Base-by-base conservation (phyloP, 768 basidiomycete species). In the Boletus eberwhitei region DNA sequence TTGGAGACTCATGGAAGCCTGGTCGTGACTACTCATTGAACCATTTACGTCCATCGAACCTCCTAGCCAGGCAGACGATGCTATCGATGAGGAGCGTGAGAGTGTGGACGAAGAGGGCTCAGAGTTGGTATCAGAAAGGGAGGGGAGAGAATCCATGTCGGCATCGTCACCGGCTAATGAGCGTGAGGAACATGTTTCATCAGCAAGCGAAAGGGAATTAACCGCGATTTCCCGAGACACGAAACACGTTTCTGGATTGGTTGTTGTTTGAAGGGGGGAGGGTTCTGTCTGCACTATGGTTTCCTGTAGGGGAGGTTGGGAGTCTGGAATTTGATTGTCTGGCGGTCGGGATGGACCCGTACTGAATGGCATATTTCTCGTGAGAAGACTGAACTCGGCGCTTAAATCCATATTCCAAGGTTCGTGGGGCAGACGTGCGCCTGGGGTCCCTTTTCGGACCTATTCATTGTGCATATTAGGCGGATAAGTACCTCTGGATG, bases 61-160 rank as follows among this genome's bases (percentile, higher is more conserved):
- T 13, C 60, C 62, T 17, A 52, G 60, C 34, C 58, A 69, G 36
- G 66, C 53, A 13, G 74, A 78, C 0, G 74, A 74, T 21, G 68
- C 73, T 45, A 64, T 58, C 6, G 80, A 80, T 6, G 75, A 63
- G 12, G 79, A 75, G 32, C 75, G 74, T 58, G 80, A 78, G 56
- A 76, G 69, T 5, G 75, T 67, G 61, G 67, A 65, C 11, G 65
- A 72, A 55, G 64, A 71, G 56, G 63, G 68, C 49, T 66, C 72
- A 37, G 66, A 70, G 51, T 64, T 53, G 38, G 68, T 65, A 41
- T 58, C 66, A 39, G 74, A 73, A 52, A 65, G 71, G 24, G 65
- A 64, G 34, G 70, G 74, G 52, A 73, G 61, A 9, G 73, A 68
- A 44, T 68, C 71, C 43, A 65, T 62, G 54, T 65, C 68, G 57